Conservation (phyloP, 1,139 yeast genomes). For the Lodderomyces theae region DNA sequence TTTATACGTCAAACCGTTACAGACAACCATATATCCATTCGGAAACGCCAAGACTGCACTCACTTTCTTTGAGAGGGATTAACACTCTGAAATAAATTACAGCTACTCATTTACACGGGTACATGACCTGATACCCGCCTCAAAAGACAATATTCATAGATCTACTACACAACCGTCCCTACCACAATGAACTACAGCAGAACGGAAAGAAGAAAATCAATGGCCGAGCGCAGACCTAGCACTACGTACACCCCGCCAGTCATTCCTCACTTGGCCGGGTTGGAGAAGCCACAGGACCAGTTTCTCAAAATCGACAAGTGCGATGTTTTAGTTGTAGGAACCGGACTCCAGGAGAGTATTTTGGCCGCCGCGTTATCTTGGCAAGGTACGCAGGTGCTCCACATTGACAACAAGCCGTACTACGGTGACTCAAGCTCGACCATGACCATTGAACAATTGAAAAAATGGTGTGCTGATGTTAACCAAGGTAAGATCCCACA, state of each 20-base stretch:
- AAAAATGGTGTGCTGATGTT: conserved; percentile 75
- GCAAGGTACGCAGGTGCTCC: conserved; percentile 92
- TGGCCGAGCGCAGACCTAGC: conserved; percentile 75
- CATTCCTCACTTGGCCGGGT: conserved; percentile 79
- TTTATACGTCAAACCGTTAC: not conserved
- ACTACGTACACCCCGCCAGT: conserved; percentile 48
- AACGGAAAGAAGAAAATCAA: conserved; percentile 58
- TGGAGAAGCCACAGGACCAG: conserved; percentile 60
- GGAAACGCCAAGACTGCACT: not conserved
- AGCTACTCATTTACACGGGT: not conserved
- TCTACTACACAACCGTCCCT: not conserved
- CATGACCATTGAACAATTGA: conserved; percentile 78
- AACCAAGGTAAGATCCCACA: conserved; percentile 48
- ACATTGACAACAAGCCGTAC: conserved; percentile 75
- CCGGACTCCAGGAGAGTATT: conserved; percentile 85
- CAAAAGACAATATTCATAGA: not conserved
- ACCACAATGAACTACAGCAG: conserved; percentile 16
- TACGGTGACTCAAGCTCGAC: conserved; percentile 91
- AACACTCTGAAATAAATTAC: not conserved
- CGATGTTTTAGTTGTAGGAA: conserved; percentile 88
- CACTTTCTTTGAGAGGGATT: not conserved
- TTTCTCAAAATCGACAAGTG: conserved; percentile 57
- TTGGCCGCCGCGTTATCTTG: conserved; percentile 93
- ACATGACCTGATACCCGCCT: not conserved
- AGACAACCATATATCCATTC: not conserved